Evolutionary conservation across 1,139 yeast species (phyloP).

Genomic region (Pichia norvegensis): DNA sequence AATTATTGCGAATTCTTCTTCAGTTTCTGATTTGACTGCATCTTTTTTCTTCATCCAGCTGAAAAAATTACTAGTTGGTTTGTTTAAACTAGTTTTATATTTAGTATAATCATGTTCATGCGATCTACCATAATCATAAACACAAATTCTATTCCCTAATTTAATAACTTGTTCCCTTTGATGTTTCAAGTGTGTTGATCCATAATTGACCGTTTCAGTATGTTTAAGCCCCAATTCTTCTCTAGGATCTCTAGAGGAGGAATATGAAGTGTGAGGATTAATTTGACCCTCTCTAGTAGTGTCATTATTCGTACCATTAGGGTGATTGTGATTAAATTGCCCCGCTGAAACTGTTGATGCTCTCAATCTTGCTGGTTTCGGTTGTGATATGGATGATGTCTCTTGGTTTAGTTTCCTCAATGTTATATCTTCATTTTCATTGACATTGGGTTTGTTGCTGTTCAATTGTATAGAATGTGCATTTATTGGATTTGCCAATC

Average conservation of each 20-base stretch:
- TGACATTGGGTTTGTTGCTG: slow-evolving; percentile 18
- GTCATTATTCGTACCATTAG: not conserved
- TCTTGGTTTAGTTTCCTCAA: not conserved
- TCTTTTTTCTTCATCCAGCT: slow-evolving; percentile 29
- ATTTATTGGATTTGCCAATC: slow-evolving; percentile 11
- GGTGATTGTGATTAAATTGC: not conserved
- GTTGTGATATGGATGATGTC: not conserved
- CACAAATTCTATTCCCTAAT: slow-evolving; percentile 24
- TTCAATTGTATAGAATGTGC: slow-evolving; percentile 17
- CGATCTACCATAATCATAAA: slow-evolving; percentile 28
- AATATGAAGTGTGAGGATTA: not conserved
- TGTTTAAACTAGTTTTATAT: slow-evolving; percentile 29
- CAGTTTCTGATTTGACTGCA: slow-evolving; percentile 17
- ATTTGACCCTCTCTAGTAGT: not conserved
- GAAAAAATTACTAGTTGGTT: slow-evolving; percentile 23
- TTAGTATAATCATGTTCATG: slow-evolving; percentile 33
- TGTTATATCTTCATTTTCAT: slow-evolving; percentile 17
- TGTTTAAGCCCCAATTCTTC: slow-evolving; percentile 18
- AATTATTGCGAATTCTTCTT: slow-evolving; percentile 22
- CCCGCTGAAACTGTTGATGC: slow-evolving; percentile 16
- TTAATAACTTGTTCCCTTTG: slow-evolving; percentile 21
- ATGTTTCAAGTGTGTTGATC: slow-evolving; percentile 55
- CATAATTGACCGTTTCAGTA: slow-evolving; percentile 50
- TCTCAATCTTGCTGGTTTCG: slow-evolving; percentile 7
- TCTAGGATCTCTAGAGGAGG: slow-evolving; percentile 1